These are phyloP conservation scores for Ceratocystis cubensis DNA, from an alignment of 2,329 filamentous ascomycete genomes.

Conservation along the genomic window DNA sequence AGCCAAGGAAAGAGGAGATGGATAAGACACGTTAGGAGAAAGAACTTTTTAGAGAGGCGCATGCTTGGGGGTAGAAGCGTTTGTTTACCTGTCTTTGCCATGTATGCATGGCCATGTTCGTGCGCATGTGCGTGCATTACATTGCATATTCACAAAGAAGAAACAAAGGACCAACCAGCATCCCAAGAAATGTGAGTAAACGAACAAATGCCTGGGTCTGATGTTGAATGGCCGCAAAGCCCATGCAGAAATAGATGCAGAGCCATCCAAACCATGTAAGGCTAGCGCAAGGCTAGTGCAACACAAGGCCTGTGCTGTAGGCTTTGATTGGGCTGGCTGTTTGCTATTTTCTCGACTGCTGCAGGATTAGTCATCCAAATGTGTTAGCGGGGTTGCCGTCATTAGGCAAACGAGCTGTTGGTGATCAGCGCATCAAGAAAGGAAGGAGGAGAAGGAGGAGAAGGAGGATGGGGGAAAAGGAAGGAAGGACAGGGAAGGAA, in stretches of 20 bases:
- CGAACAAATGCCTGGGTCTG: not conserved
- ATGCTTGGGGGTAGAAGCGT: no score
- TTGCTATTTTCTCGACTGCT: not conserved
- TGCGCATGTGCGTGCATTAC: no score
- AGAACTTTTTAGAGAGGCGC: no score
- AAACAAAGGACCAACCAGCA: no score
- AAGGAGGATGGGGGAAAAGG: not conserved
- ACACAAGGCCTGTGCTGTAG: constrained; percentile 1
- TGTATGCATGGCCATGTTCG: no score
- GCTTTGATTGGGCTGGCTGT: not conserved
- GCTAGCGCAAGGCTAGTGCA: constrained; percentile 4
- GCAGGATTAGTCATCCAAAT: not conserved
- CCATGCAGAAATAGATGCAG: not conserved
- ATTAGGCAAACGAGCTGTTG: not conserved
- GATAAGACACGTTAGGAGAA: not conserved
- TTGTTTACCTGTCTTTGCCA: no score
- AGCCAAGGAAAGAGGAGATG: not conserved
- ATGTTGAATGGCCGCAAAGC: not conserved
- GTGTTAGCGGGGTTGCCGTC: not conserved
- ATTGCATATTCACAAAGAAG: no score
- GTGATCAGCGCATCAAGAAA: not conserved
- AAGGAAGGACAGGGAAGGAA: not conserved
- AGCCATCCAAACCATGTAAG: not conserved
- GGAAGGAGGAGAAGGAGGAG: not conserved
- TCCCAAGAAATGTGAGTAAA: not conserved